Evolutionary conservation across 768 basidiomycete species (phyloP).

Genomic region (Tricholoma sp.): DNA sequence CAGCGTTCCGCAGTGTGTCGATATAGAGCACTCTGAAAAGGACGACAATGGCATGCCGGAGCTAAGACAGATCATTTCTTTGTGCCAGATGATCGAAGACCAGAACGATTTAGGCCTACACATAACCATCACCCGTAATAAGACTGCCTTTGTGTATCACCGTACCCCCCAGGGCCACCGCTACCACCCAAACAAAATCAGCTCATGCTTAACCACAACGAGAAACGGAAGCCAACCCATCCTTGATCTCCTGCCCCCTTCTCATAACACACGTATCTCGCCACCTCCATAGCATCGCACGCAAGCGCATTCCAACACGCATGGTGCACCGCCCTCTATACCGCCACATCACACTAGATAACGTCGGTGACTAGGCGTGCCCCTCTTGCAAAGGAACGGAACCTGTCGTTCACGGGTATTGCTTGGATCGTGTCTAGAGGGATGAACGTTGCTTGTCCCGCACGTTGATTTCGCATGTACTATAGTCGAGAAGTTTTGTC

Average conservation of each 20-base stretch:
- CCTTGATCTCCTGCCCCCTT: conserved; percentile 96
- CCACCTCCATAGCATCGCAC: conserved; percentile 94
- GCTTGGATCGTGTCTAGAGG: conserved; percentile 97
- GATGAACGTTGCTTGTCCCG: conserved; percentile 95
- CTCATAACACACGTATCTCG: conserved; percentile 86
- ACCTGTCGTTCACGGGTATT: conserved; percentile 92
- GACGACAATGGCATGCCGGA: too few relatives aligned
- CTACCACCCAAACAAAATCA: conserved; percentile 32
- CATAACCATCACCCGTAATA: conserved; percentile 65
- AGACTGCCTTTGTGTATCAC: conserved; percentile 96
- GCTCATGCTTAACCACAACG: neutral
- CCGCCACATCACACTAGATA: conserved; percentile 73
- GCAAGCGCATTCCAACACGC: conserved; percentile 94
- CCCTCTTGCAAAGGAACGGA: conserved; percentile 85
- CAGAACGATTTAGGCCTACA: conserved; percentile 37
- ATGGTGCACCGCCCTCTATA: conserved; percentile 94
- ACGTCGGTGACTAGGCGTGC: conserved; percentile 83
- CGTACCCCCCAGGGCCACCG: conserved; percentile 95
- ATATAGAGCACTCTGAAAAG: too few relatives aligned
- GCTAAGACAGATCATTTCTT: too few relatives aligned
- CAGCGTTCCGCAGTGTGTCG: too few relatives aligned
- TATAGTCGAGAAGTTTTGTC: conserved; percentile 22
- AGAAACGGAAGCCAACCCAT: conserved; percentile 35
- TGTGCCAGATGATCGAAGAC: too few relatives aligned
- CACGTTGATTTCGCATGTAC: conserved; percentile 94